Evolutionary conservation across 495 filamentous ascomycete species (phyloP).

Genomic region (Cudoniella acicularis): DNA sequence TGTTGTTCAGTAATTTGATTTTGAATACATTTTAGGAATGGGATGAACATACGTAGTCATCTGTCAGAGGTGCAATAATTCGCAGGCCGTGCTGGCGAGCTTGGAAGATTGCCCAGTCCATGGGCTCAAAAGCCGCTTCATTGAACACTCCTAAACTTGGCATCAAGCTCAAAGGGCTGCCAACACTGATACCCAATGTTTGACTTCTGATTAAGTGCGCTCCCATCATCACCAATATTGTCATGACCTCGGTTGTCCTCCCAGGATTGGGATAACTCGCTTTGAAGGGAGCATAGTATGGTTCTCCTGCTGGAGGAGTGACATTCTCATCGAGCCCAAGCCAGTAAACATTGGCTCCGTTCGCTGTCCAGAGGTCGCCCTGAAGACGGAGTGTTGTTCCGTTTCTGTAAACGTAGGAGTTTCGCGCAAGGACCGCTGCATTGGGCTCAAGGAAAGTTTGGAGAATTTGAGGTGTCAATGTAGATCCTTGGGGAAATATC

Average conservation of each 20-base stretch:
- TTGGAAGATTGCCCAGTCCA: slow-evolving; percentile 53
- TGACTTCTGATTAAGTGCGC: slow-evolving; percentile 50
- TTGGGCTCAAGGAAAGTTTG: slow-evolving; percentile 11
- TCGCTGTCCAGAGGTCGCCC: slow-evolving; percentile 44
- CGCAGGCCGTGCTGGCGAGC: slow-evolving; percentile 47
- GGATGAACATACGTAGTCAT: slow-evolving; percentile 38
- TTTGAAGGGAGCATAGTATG: slow-evolving; percentile 44
- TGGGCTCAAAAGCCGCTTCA: slow-evolving; percentile 43
- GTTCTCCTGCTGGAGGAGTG: slow-evolving; percentile 41
- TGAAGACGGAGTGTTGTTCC: slow-evolving; percentile 38
- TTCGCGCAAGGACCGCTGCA: slow-evolving; percentile 18
- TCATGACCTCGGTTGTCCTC: slow-evolving; percentile 51
- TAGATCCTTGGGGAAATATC: background rate
- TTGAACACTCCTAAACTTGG: slow-evolving; percentile 43
- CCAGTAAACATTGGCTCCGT: slow-evolving; percentile 55
- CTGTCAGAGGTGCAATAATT: slow-evolving; percentile 44
- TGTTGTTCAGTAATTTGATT: background rate
- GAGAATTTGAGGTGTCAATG: slow-evolving; percentile 18
- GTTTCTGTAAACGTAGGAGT: slow-evolving; percentile 33
- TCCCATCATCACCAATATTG: slow-evolving; percentile 45
- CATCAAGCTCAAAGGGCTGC: slow-evolving; percentile 48
- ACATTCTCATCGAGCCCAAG: slow-evolving; percentile 57
- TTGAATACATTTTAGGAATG: background rate
- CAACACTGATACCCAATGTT: slow-evolving; percentile 50
- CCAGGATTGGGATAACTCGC: slow-evolving; percentile 52